Percentiles rank a stretch among this genome's conserved stretches.
Conservation (phyloP, 148 eudicot species). For the Vaccinium myrtillus region DNA sequence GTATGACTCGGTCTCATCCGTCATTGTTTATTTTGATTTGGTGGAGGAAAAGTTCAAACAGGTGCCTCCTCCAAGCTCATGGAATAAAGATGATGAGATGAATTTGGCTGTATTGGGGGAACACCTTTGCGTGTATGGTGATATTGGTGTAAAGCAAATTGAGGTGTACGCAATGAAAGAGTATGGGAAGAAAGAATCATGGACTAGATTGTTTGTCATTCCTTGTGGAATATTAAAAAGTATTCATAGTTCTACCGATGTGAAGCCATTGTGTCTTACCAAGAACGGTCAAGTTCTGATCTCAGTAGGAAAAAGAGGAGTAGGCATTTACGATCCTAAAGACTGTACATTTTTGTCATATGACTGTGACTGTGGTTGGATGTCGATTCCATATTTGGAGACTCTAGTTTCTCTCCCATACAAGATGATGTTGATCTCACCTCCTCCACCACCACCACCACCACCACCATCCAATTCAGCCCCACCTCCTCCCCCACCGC, state of each 20-base stretch:
- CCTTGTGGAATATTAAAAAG: background rate
- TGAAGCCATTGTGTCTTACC: background rate
- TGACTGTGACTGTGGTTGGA: too few relatives aligned
- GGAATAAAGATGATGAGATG: background rate
- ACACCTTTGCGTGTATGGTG: background rate
- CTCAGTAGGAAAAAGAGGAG: background rate
- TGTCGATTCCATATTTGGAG: too few relatives aligned
- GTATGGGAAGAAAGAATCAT: constrained; percentile 10
- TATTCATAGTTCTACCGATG: background rate
- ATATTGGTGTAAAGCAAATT: background rate
- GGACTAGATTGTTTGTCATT: constrained; percentile 3
- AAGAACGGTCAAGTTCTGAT: background rate
- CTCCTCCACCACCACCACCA: too few relatives aligned
- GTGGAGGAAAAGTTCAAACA: too few relatives aligned
- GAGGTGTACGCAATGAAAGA: background rate
- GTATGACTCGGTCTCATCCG: too few relatives aligned
- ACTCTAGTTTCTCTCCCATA: too few relatives aligned
- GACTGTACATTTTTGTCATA: too few relatives aligned
- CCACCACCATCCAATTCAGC: too few relatives aligned
- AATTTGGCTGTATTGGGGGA: background rate
- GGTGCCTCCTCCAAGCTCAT: background rate
- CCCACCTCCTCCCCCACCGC: too few relatives aligned
- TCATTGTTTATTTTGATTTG: too few relatives aligned
- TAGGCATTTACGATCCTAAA: background rate
- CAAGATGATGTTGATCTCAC: too few relatives aligned